A percentile compares a stretch with the other conserved stretches of the same genome.
Evolutionary conservation across 495 filamentous ascomycete species (phyloP).

Genomic region (Penicillium riverlandense): DNA sequence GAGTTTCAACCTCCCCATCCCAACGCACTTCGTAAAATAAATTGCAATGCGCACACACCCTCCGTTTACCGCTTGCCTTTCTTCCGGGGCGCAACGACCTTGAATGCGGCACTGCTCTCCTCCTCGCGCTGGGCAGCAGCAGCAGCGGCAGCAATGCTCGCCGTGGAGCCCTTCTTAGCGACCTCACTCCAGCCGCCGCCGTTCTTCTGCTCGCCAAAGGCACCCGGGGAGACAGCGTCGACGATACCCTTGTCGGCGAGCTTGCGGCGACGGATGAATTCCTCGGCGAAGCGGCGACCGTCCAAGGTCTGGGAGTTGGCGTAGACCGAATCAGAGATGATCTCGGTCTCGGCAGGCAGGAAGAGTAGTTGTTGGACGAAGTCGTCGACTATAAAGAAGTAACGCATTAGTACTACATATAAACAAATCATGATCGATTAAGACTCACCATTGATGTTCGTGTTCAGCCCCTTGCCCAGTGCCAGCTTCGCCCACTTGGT

Average conservation of each 20-base stretch:
- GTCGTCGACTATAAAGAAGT: constrained; percentile 55
- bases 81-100: constrained; percentile 87
- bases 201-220: constrained; percentile 35
- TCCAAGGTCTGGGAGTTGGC: constrained; percentile 78
- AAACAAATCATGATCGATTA: background rate
- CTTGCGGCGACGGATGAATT: constrained; percentile 88
- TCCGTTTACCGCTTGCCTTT: constrained; percentile 66
- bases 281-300: constrained; percentile 84
- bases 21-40: too few species aligned
- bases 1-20: too few species aligned
- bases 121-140: constrained; percentile 38
- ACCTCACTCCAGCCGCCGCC: constrained; percentile 92
- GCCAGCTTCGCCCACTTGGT: constrained; percentile 82
- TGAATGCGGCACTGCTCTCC: constrained; percentile 60
- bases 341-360: constrained; percentile 66
- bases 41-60: too few species aligned
- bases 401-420: constrained; percentile 8
- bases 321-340: constrained; percentile 88
- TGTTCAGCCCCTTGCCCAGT: constrained; percentile 54
- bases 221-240: constrained; percentile 39
- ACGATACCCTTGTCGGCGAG: constrained; percentile 84
- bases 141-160: constrained; percentile 1
- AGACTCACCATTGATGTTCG: constrained; percentile 51
- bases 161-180: constrained; percentile 70
- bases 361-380: constrained; percentile 68